Evolutionary conservation across 2,329 filamentous ascomycete genomes (phyloP).

Genomic region (Penicillium sumatraense): DNA sequence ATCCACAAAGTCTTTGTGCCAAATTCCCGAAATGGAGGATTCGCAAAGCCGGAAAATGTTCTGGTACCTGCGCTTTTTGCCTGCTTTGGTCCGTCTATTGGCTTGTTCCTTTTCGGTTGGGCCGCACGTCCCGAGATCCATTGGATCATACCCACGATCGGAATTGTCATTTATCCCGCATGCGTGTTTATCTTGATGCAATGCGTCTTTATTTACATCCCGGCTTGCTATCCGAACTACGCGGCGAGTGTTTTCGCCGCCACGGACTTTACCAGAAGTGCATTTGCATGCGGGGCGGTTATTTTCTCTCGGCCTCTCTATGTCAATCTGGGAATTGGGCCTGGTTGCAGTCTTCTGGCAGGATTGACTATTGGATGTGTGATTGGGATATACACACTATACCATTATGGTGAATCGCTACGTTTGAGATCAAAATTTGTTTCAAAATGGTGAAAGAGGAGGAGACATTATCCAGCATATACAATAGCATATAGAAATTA

Average conservation of each 20-base stretch:
- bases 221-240: conserved; percentile 30
- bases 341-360: conserved; percentile 35
- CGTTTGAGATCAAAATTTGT: conserved; percentile 11
- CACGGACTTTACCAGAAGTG: conserved; percentile 37
- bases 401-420: conserved; percentile 18
- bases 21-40: conserved; percentile 53
- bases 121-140: conserved; percentile 23
- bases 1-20: conserved; percentile 57
- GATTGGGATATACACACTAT: conserved; percentile 24
- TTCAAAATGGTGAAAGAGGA: conserved; percentile 3
- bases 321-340: conserved; percentile 31
- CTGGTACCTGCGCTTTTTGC: conserved; percentile 59
- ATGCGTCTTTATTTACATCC: conserved; percentile 43
- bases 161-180: conserved; percentile 42
- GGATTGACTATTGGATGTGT: conserved; percentile 36
- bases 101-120: conserved; percentile 58
- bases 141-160: conserved; percentile 42
- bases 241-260: conserved; percentile 37
- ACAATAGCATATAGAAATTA: not conserved
- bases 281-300: conserved; percentile 40
- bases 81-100: conserved; percentile 58
- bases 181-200: conserved; percentile 46
- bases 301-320: conserved; percentile 35
- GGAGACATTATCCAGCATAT: not conserved
- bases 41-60: conserved; percentile 56